Conservation (phyloP, 2,329 filamentous ascomycete species). For the Sphaerulina vaccinii region DNA sequence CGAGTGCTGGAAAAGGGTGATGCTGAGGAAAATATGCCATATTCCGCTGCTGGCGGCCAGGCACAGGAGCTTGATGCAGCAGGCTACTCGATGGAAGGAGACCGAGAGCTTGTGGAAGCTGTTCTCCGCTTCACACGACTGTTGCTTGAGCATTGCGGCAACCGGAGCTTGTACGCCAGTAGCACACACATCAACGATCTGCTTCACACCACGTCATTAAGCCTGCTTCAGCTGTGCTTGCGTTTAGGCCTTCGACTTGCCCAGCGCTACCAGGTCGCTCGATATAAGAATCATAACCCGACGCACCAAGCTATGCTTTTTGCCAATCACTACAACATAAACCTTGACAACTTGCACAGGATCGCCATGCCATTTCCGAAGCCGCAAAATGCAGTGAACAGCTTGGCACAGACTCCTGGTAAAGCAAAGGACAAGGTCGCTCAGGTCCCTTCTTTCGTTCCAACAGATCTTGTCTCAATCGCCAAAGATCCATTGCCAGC, state of each 20-base stretch:
- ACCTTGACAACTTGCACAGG: conserved; percentile 76
- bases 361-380: conserved; percentile 80
- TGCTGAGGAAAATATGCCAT: conserved; percentile 46
- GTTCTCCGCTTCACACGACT: conserved; percentile 83
- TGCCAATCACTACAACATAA: conserved; percentile 75
- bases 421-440: conserved; percentile 74
- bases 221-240: conserved; percentile 74
- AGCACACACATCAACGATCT: conserved; percentile 86
- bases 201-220: conserved; percentile 80
- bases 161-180: conserved; percentile 93
- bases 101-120: conserved; percentile 74
- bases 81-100: conserved; percentile 71
- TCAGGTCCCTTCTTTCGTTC: conserved; percentile 60
- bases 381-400: conserved; percentile 53
- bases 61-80: conserved; percentile 34
- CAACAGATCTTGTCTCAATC: conserved; percentile 80
- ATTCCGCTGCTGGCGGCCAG: conserved; percentile 31
- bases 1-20: conserved; percentile 63
- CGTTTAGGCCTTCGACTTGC: conserved; percentile 82
- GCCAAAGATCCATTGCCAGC: conserved; percentile 53
- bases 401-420: conserved; percentile 52
- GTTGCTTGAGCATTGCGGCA: conserved; percentile 91
- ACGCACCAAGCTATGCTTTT: conserved; percentile 65
- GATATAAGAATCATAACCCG: conserved; percentile 64
- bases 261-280: conserved; percentile 86